Evolutionary conservation across 768 basidiomycete genomes (phyloP), one percentile per base, ranked within the genome.

Genomic region (Termitomyces heimii): DNA sequence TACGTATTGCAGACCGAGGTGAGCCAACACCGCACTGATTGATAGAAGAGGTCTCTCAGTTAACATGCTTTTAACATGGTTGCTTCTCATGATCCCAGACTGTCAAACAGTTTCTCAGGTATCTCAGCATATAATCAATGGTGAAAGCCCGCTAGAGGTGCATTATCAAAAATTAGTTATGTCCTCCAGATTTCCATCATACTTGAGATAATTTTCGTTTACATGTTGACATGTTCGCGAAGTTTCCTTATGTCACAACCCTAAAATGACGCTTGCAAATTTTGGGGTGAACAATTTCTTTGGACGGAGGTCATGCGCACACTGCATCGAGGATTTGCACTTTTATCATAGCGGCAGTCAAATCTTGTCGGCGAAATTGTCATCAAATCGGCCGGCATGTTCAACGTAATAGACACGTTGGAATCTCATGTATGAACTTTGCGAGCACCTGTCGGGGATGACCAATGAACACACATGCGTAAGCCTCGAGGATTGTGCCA

Each of bases 341-440:
- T n/a, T n/a, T n/a, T 5, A 3, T 18, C 4, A 42, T 10, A 12
- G 20, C 4, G 18, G n/a, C n/a, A n/a, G n/a, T n/a, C n/a, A n/a
- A n/a, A n/a, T 37, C 6, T 37, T 51, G 5, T 26, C 22, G 24
- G 43, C 14, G 0, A 26, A 24, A 5, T 43, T 3, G 4, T 18
- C 29, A 20, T n/a, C 13, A n/a, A 35, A 7, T 22, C 31, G n/a
- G 26, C 26, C 7, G 39, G 31, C 20, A 42, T 8, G 6, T n/a
- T 14, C 26, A 16, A 34, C 40, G 22, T 35, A 34, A 49, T 2
- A 16, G 24, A 54, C 57, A 54, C 53, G 58, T 59, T 59, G 58
- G 20, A 54, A 47, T 37, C 32, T 35, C 58, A 37, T 54, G 58
- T 29, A 29, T 31, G 18, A 46, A 35, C 24, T 40, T 37, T 35